Base-by-base conservation (phyloP, 2,329 filamentous ascomycete genomes). In the Alternaria consortialis region DNA sequence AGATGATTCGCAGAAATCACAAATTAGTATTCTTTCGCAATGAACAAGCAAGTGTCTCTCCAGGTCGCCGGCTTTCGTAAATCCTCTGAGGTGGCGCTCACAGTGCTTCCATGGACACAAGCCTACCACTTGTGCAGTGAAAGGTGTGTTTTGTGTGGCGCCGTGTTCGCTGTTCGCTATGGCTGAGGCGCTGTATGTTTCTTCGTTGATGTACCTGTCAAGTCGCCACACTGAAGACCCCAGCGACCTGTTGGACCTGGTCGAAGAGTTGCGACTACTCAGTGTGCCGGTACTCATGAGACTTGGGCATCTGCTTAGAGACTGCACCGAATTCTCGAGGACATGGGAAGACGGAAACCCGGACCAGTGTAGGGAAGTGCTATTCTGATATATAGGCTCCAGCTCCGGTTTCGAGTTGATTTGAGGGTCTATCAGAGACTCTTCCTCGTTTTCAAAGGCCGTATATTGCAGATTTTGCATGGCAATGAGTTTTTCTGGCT, bases 381-480 rank as follows among this genome's bases (percentile, higher is more conserved):
- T 11, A 2, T 8, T 32, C 1, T 9, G 8, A 17, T 11, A 39
- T 12, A 39, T 11, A 4, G 37, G n/a, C 12, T 7, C 0, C 37
- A 8, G 37, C 0, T 5, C 5, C 37, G 37, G 4, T 8, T 39
- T 20, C 3, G n/a, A 8, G 7, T 17, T 39, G 37, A 0, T 1
- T 1, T 20, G 0, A 1, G 11, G n/a, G 0, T 17, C 17, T 17
- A 1, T 20, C 9, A 39, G 4, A 7, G 8, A 20, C 0, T 39
- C n/a, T 0, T 39, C 17, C 20, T 9, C 37, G 0, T n/a, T 37
- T n/a, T 17, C 37, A 7, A 20, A 37, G 13, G 13, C 17, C 20
- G 37, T 3, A n/a, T 39, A n/a, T 7, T 39, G 8, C 37, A 39
- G 11, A 12, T 20, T 8, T 39, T 4, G 37, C 17, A 4, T 17